These are phyloP conservation scores for Fragilariopsis cylindrus DNA, from an alignment of 108 stramenopile species.

Conservation along the genomic window DNA sequence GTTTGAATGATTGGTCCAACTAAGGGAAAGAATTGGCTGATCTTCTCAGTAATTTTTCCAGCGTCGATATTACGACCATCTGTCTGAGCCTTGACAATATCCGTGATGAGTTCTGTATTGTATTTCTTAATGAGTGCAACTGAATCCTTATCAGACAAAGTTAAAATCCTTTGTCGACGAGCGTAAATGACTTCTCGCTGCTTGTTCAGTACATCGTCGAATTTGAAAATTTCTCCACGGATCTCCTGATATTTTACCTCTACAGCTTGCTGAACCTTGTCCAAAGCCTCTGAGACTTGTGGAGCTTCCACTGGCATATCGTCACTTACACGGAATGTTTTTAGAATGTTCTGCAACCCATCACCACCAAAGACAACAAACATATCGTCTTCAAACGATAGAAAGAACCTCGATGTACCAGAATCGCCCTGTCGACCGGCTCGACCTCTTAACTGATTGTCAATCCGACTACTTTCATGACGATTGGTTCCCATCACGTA, in stretches of 20 bases:
- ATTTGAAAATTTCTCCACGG: constrained; percentile 79
- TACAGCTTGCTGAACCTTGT: constrained; percentile 83
- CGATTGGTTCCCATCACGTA: constrained; percentile 97
- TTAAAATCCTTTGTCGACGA: constrained; percentile 60
- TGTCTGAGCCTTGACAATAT: constrained; percentile 80
- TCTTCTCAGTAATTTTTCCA: constrained; percentile 74
- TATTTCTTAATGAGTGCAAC: constrained; percentile 59
- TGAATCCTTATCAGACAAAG: constrained; percentile 58
- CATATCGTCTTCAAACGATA: constrained; percentile 96
- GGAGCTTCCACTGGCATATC: constrained; percentile 92
- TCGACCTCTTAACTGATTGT: constrained; percentile 92
- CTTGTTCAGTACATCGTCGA: constrained; percentile 82
- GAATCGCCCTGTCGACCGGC: constrained; percentile 96
- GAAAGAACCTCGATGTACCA: constrained; percentile 91
- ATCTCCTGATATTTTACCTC: constrained; percentile 89
- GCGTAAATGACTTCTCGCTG: constrained; percentile 79
- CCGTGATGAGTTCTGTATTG: constrained; percentile 63
- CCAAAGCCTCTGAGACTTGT: constrained; percentile 80
- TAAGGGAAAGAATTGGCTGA: constrained; percentile 83
- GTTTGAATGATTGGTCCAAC: constrained; percentile 46
- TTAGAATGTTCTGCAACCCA: constrained; percentile 69
- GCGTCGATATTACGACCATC: constrained; percentile 61
- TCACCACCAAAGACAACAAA: constrained; percentile 94
- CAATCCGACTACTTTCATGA: constrained; percentile 93
- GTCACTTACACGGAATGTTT: constrained; percentile 87